These are phyloP conservation scores for Kodamaea fungicola DNA, from an alignment of 1,139 yeast genomes.

Conservation along the genomic window DNA sequence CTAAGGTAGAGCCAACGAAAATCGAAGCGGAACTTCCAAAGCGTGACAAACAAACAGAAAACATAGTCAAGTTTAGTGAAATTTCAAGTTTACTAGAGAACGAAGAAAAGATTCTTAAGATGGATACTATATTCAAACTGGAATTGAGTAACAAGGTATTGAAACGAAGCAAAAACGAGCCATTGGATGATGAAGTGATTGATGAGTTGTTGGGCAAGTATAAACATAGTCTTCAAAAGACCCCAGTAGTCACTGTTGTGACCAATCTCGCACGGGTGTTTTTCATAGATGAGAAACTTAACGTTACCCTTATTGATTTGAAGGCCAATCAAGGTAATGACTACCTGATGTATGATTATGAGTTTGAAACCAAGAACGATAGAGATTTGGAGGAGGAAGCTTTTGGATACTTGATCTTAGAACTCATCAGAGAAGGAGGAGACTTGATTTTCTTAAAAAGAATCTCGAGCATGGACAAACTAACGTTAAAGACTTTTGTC, in stretches of 20 bases:
- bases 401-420: constrained; percentile 63
- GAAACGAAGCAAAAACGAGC: constrained; percentile 19
- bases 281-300: constrained; percentile 34
- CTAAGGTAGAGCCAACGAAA: not conserved
- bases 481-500: constrained; percentile 27
- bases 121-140: constrained; percentile 40
- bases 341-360: constrained; percentile 77
- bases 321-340: constrained; percentile 54
- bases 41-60: constrained; percentile 1
- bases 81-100: constrained; percentile 30
- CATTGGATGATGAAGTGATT: constrained; percentile 33
- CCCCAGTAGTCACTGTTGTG: constrained; percentile 46
- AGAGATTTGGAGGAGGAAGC: constrained; percentile 18
- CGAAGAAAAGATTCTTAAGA: constrained; percentile 41
- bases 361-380: constrained; percentile 47
- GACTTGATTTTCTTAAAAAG: constrained; percentile 58
- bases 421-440: constrained; percentile 53
- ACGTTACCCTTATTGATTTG: constrained; percentile 43
- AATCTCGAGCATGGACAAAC: constrained; percentile 22
- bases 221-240: constrained; percentile 30
- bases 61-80: constrained; percentile 29
- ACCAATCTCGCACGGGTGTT: constrained; percentile 46
- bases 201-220: constrained; percentile 42
- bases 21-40: not conserved
- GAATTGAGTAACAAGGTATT: constrained; percentile 26